Evolutionary conservation across 305 asterid species (phyloP).

Genomic region (Fraxinus platypoda): DNA sequence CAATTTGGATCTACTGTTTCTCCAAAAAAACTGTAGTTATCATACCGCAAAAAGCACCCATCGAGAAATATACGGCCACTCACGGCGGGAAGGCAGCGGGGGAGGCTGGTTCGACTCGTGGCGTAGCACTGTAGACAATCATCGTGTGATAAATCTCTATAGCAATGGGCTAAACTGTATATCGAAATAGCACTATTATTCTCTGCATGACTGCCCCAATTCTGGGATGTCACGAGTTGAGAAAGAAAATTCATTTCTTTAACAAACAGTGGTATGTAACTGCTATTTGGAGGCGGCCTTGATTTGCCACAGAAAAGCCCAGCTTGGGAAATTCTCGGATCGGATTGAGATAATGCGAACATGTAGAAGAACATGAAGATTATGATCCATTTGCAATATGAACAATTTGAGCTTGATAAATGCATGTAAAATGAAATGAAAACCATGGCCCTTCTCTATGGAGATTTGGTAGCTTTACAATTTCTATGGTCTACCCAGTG

Average conservation of each 20-base stretch:
- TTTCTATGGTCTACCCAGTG: not conserved
- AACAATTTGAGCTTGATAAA: slow-evolving; percentile 20
- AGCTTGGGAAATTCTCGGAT: slow-evolving; percentile 61
- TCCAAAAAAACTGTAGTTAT: slow-evolving; percentile 42
- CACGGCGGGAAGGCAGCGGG: slow-evolving; percentile 63
- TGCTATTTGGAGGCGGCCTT: slow-evolving; percentile 35
- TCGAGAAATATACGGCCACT: slow-evolving; percentile 71
- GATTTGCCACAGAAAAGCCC: slow-evolving; percentile 52
- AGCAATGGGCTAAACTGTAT: slow-evolving; percentile 62
- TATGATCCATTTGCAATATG: slow-evolving; percentile 27
- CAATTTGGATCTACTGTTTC: slow-evolving; percentile 43
- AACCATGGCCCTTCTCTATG: not conserved
- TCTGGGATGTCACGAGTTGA: slow-evolving; percentile 40
- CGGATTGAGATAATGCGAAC: slow-evolving; percentile 25
- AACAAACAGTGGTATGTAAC: slow-evolving; percentile 50
- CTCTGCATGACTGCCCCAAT: slow-evolving; percentile 41
- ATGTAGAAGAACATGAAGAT: slow-evolving; percentile 15
- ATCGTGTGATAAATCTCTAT: slow-evolving; percentile 48
- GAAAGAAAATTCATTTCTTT: slow-evolving; percentile 54
- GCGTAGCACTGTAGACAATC: slow-evolving; percentile 87
- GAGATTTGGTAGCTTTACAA: not conserved
- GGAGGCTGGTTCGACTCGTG: slow-evolving; percentile 67
- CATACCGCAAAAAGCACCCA: slow-evolving; percentile 85
- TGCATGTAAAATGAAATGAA: slow-evolving; percentile 29
- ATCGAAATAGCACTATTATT: slow-evolving; percentile 32